A percentile compares a stretch with the other conserved stretches of the same genome.
phyloP scores from a whole-genome alignment of 371 early-diverging fungal species.

The Dentiscutata heterogama region DNA sequence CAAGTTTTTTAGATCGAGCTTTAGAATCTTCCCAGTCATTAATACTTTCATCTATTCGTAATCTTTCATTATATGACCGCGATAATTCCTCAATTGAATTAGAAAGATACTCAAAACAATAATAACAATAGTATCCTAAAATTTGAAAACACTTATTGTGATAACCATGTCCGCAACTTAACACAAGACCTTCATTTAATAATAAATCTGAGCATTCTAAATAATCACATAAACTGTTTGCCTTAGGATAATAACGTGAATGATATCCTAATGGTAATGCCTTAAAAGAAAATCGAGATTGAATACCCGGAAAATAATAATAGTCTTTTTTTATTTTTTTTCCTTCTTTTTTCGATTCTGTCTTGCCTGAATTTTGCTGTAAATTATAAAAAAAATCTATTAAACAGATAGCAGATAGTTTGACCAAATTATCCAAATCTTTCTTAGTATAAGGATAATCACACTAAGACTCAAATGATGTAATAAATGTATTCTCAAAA shows the following conservation, averaged over 20 bases:
- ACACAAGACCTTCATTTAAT: too few species aligned
- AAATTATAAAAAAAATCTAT: conserved; percentile 15
- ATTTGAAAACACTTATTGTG: too few species aligned
- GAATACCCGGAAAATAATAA: not conserved
- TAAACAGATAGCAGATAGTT: not conserved
- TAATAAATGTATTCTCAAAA: not conserved
- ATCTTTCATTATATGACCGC: too few species aligned
- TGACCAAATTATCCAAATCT: conserved; percentile 17
- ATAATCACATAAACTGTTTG: too few species aligned
- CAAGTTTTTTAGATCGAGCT: too few species aligned
- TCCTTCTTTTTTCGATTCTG: not conserved
- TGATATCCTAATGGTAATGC: not conserved
- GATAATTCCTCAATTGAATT: too few species aligned
- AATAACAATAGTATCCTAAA: too few species aligned
- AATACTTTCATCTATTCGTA: too few species aligned
- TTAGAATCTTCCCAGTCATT: too few species aligned
- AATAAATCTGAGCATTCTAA: too few species aligned
- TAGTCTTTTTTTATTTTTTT: conserved; percentile 4
- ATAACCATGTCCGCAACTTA: too few species aligned
- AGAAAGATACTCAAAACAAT: too few species aligned
- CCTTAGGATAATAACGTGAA: not conserved
- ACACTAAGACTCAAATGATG: not conserved
- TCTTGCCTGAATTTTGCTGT: not conserved
- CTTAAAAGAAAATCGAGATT: not conserved
- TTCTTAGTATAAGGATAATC: conserved; percentile 21